These are phyloP conservation scores for Cyamopsis tetragonoloba DNA, from an alignment of 306 rosid species.

Conservation along the genomic window DNA sequence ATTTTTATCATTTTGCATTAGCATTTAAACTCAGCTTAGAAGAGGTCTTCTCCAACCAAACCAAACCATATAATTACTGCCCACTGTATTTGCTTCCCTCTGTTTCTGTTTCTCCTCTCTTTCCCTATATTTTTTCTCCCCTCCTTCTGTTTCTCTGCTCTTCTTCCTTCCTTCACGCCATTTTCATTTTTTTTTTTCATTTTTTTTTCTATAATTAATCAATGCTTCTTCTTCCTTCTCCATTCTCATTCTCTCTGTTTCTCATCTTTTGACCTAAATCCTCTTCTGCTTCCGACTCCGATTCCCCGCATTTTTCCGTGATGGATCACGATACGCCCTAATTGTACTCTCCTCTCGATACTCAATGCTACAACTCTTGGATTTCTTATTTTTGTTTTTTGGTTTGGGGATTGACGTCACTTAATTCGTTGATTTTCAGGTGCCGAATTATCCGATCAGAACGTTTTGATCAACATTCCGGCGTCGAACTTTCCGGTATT, in stretches of 20 bases:
- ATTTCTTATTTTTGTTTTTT: background rate
- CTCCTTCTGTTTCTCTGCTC: background rate
- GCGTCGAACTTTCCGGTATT: constrained; percentile 12
- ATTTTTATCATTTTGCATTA: background rate
- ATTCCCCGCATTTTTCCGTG: background rate
- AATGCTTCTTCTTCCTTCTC: constrained; percentile 4
- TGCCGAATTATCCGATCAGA: constrained; percentile 33
- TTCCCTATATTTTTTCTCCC: too few species aligned
- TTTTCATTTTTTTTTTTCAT: background rate
- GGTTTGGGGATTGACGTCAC: background rate
- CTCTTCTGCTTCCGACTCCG: background rate
- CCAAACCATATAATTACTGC: constrained; percentile 8
- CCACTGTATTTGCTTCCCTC: constrained; percentile 3
- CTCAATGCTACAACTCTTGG: constrained; percentile 7
- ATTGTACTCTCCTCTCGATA: constrained; percentile 22
- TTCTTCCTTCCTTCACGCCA: constrained; percentile 10
- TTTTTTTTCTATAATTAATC: background rate
- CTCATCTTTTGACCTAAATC: constrained; percentile 31
- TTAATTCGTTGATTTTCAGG: constrained; percentile 43
- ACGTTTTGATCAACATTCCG: constrained; percentile 23
- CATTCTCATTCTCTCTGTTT: constrained; percentile 29
- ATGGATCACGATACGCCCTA: constrained; percentile 15
- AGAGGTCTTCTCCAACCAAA: background rate
- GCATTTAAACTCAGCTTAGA: background rate
- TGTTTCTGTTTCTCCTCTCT: background rate